phyloP scores from a whole-genome alignment of 257 asterid genomes.

The Jaltomata sinuosa region DNA sequence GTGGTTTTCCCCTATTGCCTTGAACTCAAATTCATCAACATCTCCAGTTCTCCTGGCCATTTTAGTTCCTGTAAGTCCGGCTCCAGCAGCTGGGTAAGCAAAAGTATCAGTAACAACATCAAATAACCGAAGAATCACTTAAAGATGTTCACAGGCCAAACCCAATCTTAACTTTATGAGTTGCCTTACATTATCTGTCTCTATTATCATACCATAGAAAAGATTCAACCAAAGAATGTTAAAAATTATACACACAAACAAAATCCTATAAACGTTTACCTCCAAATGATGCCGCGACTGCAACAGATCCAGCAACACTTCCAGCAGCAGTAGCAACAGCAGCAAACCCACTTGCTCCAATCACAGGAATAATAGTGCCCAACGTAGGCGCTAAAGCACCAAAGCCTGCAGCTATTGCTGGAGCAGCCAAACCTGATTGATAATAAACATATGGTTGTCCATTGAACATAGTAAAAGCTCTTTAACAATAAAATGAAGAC shows the following conservation, averaged over 20 bases:
- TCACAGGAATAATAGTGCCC: conserved; percentile 78
- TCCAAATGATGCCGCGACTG: conserved; percentile 98
- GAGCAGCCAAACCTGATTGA: conserved; percentile 80
- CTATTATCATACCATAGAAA: background rate
- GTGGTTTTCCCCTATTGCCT: conserved; percentile 75
- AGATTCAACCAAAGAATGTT: background rate
- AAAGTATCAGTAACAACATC: conserved; percentile 6
- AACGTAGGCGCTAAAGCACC: conserved; percentile 90
- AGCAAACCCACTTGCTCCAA: conserved; percentile 95
- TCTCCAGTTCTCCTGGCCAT: conserved; percentile 95
- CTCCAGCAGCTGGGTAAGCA: conserved; percentile 79
- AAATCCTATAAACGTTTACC: conserved; percentile 24
- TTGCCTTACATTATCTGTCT: background rate
- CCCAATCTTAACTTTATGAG: background rate
- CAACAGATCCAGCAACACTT: conserved; percentile 93
- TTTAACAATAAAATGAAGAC: background rate
- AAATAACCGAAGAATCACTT: background rate
- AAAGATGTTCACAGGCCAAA: background rate
- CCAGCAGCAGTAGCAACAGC: conserved; percentile 96
- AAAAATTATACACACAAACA: background rate
- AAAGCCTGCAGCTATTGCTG: conserved; percentile 96
- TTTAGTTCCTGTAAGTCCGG: conserved; percentile 92
- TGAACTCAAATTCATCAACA: conserved; percentile 92
- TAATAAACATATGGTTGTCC: background rate
- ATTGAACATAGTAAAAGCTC: background rate